Evolutionary conservation across 495 filamentous ascomycete genomes (phyloP), one percentile per base, ranked within the genome.

Genomic region (Talaromyces adpressus): DNA sequence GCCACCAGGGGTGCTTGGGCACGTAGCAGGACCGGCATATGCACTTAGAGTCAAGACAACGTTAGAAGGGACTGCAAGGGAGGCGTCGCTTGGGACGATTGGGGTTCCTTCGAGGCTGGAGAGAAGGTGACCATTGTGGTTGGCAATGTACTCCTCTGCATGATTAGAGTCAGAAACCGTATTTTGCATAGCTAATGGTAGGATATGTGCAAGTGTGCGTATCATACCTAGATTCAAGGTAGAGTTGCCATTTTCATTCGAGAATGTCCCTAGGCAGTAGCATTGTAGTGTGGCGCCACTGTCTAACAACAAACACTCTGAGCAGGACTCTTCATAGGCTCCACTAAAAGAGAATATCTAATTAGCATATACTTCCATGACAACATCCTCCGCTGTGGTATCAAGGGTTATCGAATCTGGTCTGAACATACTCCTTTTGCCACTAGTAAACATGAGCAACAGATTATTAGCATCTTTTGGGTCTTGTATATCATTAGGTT

Each of bases 61-160:
- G 20, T 60, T 41, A 5, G 32, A 18, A 6, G 58, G 58, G 8
- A 47, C 34, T 23, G 58, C 58, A 45, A 23, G 1, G 6, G 58
- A 45, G 23, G 58, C 39, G 23, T 60, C 39, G 12, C 22, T 60
- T 11, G 58, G 58, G n/a, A 45, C 39, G 14, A 3, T 45, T 14
- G 58, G 58, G 6, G 58, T 23, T 4, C 58, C 58, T 12, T 60
- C 58, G 6, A 60, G 39, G 23, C 39, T 45, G 12, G 58, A 60
- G 16, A 60, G 58, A n/a, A 60, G 34, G 14, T 60, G 58, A 14
- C 58, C 58, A 16, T 60, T 29, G 16, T 60, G 49, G 23, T 60
- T 60, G 12, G 58, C 58, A 16, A 60, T 60, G 14, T 60, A 41
- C n/a, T 60, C 34, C 58, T 60, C 58, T 53, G 51, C 51, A 22